phyloP scores from a whole-genome alignment of 2,329 filamentous ascomycete genomes.

The Penicillium freii region DNA sequence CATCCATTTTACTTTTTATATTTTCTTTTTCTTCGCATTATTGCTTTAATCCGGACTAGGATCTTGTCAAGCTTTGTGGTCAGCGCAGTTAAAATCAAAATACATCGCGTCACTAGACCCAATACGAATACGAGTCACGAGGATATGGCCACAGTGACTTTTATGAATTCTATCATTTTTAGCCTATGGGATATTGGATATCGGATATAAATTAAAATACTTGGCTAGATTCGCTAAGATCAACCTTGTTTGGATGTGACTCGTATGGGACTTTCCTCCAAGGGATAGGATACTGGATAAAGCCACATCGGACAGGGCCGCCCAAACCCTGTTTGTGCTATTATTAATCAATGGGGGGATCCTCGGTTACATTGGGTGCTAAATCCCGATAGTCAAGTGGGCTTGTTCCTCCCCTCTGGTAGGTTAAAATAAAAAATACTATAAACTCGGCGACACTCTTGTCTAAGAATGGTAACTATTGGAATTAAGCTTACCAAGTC shows the following conservation, averaged over 20 bases:
- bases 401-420: constrained; percentile 1
- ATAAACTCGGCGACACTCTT: not conserved
- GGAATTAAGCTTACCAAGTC: not conserved
- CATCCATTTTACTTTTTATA: not conserved
- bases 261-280: constrained; percentile 5
- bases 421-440: not conserved
- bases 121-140: constrained; percentile 27
- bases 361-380: constrained; percentile 12
- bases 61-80: constrained; percentile 20
- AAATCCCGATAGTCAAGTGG: constrained; percentile 17
- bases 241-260: constrained; percentile 11
- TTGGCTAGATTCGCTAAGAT: constrained; percentile 7
- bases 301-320: constrained; percentile 15
- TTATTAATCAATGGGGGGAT: constrained; percentile 9
- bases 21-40: not conserved
- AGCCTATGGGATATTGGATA: not conserved
- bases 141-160: constrained; percentile 20
- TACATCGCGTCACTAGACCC: constrained; percentile 16
- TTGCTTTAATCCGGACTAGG: not conserved
- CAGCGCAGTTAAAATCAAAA: constrained; percentile 19
- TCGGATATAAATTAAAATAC: constrained; percentile 1
- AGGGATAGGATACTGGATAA: constrained; percentile 8
- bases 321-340: constrained; percentile 1
- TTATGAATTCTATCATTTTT: not conserved
- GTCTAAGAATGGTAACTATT: not conserved